These are phyloP conservation scores for Trichophyton schoenleinii DNA, from an alignment of 2,329 filamentous ascomycete genomes.

Conservation along the genomic window DNA sequence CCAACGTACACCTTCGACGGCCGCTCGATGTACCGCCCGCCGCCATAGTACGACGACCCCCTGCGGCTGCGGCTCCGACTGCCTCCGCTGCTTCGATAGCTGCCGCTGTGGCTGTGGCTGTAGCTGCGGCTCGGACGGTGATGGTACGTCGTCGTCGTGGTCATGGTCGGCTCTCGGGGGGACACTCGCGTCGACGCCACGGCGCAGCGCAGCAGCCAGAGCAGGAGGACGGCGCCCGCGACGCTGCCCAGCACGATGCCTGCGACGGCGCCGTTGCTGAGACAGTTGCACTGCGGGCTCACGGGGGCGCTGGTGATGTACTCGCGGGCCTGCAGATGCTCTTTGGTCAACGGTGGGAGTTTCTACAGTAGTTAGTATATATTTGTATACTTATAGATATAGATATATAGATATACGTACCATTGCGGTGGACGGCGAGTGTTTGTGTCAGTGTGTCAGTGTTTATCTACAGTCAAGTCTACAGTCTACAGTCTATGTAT, in stretches of 20 bases:
- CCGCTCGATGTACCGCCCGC: not conserved
- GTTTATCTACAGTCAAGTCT: too few species aligned
- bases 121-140: constrained; percentile 16
- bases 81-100: not conserved
- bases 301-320: not conserved
- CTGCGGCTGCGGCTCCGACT: not conserved
- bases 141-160: constrained; percentile 10
- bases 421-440: too few species aligned
- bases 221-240: constrained; percentile 24
- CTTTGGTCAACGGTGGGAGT: constrained; percentile 6
- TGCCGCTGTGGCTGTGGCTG: not conserved
- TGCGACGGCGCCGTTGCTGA: constrained; percentile 27
- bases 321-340: constrained; percentile 17
- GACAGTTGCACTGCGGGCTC: constrained; percentile 16
- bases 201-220: constrained; percentile 26
- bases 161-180: constrained; percentile 15
- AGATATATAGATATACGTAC: too few species aligned
- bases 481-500: too few species aligned
- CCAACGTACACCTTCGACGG: not conserved
- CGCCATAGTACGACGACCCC: not conserved
- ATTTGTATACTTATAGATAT: too few species aligned
- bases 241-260: constrained; percentile 32
- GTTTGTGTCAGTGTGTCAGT: too few species aligned
- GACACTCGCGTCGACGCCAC: constrained; percentile 13
- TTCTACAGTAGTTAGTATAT: constrained; percentile 4